phyloP scores from a whole-genome alignment of 2,329 filamentous ascomycete species.

The Arachnomyces sp. region DNA sequence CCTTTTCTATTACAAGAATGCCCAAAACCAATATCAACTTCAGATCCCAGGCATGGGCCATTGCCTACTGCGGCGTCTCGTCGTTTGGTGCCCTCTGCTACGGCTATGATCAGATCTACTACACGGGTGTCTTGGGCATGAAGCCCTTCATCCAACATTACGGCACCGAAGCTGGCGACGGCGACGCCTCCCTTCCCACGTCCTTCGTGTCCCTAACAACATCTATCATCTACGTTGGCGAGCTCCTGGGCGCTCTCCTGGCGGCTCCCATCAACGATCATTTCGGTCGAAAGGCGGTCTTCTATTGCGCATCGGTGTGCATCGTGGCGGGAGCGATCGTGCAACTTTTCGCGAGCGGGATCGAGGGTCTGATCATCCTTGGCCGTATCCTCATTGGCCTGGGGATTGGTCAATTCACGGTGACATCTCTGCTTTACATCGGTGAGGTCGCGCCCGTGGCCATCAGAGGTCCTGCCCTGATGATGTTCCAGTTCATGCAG shows the following conservation, averaged over 20 bases:
- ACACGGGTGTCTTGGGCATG: constrained; percentile 24
- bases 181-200: constrained; percentile 15
- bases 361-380: constrained; percentile 20
- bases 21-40: constrained; percentile 15
- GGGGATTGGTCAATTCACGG: constrained; percentile 26
- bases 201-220: constrained; percentile 27
- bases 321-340: constrained; percentile 25
- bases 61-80: constrained; percentile 19
- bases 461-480: constrained; percentile 22
- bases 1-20: too few species aligned
- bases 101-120: constrained; percentile 24
- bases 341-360: constrained; percentile 18
- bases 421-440: constrained; percentile 25
- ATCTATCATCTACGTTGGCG: constrained; percentile 35
- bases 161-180: constrained; percentile 15
- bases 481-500: constrained; percentile 25
- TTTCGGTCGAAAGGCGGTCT: constrained; percentile 29
- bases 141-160: constrained; percentile 18
- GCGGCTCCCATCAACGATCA: constrained; percentile 32
- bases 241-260: constrained; percentile 28
- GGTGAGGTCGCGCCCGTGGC: constrained; percentile 23
- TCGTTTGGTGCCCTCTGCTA: constrained; percentile 22
- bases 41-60: constrained; percentile 17
- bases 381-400: constrained; percentile 22
- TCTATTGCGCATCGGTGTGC: constrained; percentile 26